phyloP scores from a whole-genome alignment of 768 basidiomycete species.

The Phallus indusiatus region DNA sequence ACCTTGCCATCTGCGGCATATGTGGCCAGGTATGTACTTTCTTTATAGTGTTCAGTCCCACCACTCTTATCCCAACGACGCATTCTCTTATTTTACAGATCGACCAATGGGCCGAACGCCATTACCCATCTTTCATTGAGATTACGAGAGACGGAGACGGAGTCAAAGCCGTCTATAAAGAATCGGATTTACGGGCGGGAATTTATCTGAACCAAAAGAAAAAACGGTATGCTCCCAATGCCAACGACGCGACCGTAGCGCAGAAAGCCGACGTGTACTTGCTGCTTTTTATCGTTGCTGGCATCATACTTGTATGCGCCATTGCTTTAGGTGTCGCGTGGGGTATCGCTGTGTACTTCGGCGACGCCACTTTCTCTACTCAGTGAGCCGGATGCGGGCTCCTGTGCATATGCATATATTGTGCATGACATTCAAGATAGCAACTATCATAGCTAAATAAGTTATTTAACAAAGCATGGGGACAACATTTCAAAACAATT shows the following conservation, averaged over 20 bases:
- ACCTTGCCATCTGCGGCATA: constrained; percentile 69
- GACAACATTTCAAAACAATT: not conserved
- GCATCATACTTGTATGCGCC: constrained; percentile 3
- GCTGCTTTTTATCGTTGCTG: constrained; percentile 10
- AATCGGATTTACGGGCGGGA: constrained; percentile 39
- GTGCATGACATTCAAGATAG: no score
- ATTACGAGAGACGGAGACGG: constrained; percentile 18
- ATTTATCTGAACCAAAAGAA: constrained; percentile 18
- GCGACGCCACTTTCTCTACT: not conserved
- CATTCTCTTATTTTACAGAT: constrained; percentile 38
- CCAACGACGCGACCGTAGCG: not conserved
- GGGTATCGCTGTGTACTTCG: constrained; percentile 3
- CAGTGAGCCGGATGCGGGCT: no score
- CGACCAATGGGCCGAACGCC: constrained; percentile 87
- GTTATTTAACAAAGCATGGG: not conserved
- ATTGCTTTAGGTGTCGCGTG: constrained; percentile 9
- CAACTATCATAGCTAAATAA: no score
- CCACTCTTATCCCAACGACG: no score
- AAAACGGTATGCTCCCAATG: no score
- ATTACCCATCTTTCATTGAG: constrained; percentile 86
- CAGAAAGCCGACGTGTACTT: constrained; percentile 7
- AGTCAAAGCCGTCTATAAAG: constrained; percentile 13
- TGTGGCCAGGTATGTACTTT: constrained; percentile 63
- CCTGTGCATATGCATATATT: no score
- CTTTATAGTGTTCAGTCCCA: not conserved